Conservation (phyloP, 306 rosid species). For the Alnus rubra region DNA sequence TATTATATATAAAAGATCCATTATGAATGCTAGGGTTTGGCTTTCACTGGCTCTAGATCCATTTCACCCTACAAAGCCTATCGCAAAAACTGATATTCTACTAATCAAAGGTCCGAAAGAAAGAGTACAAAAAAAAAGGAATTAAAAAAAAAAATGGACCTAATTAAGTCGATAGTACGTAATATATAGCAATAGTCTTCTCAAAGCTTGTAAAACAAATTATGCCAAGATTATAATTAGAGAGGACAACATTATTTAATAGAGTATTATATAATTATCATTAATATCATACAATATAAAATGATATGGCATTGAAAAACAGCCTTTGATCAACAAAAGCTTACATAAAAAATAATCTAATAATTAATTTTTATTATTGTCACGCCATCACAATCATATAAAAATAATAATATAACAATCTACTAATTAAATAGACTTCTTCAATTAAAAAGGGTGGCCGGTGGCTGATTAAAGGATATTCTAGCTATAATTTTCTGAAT, state of each 20-base stretch:
- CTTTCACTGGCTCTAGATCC: conserved; percentile 10
- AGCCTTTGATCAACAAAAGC: too few relatives aligned
- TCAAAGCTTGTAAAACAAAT: neutral
- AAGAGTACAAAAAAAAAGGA: neutral
- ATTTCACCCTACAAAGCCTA: neutral
- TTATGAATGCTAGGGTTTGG: neutral
- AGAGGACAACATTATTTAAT: neutral
- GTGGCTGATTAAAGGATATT: neutral
- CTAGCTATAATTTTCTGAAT: neutral
- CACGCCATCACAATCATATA: too few relatives aligned
- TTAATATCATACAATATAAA: too few relatives aligned
- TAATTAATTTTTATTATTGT: too few relatives aligned
- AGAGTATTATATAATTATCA: too few relatives aligned
- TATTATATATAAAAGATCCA: neutral
- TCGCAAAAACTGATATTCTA: neutral
- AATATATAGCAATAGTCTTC: too few relatives aligned
- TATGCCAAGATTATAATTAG: neutral
- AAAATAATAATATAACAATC: too few relatives aligned
- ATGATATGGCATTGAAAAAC: too few relatives aligned
- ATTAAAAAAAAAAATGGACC: too few relatives aligned
- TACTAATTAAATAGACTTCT: too few relatives aligned
- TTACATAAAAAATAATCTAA: too few relatives aligned
- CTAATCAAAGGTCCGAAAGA: neutral
- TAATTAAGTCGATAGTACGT: too few relatives aligned
- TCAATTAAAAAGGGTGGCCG: neutral